Evolutionary conservation across 2,329 filamentous ascomycete genomes (phyloP), one percentile per base, ranked within the genome.

Genomic region (Trichocomaceae sp.): DNA sequence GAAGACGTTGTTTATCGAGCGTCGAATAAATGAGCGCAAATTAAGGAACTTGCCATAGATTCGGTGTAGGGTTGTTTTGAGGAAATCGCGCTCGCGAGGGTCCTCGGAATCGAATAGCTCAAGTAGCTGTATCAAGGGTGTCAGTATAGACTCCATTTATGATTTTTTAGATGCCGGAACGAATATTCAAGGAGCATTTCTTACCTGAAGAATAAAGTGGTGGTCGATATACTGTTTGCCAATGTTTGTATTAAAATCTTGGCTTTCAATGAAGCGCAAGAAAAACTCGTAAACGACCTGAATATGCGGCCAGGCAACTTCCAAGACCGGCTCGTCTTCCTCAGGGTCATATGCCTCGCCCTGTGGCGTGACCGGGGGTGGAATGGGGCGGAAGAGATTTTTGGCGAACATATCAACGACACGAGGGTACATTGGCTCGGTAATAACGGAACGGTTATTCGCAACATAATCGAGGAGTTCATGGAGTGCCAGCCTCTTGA

Each of bases 211-310:
- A 46, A 99, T 93, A 68, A 99, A 99, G 70, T 89, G 88, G 72
- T 99, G 93, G 69, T 99, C 93, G 70, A 99, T 99, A 72, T 96
- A 96, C 59, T 91, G 88, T 77, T 99, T 99, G 63, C 93, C 93
- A 66, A 96, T 96, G 74, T 99, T 99, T 63, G 93, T 99, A 78
- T 97, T 99, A 81, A 99, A 99, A 72, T 99, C 93, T 71, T 96
- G 93, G 73, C 93, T 97, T 73, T 99, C 93, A 64, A 99, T 99
- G 75, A 99, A 99, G 57, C 93, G 83, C 59, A 99, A 79, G 79
- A 99, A 99, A 79, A 99, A 99, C 73, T 99, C 93, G 74, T 99
- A 99, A 41, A 99, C 93, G 55, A 99, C 93, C 75, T 99, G 93
- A 58, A 99, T 99, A 71, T 99, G 93, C 7, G 93, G 93, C 93